Percentiles rank a stretch among this genome's conserved stretches.
These are phyloP conservation scores for Cladosporium cucumerinum DNA, from an alignment of 2,329 filamentous ascomycete genomes.

Conservation along the genomic window DNA sequence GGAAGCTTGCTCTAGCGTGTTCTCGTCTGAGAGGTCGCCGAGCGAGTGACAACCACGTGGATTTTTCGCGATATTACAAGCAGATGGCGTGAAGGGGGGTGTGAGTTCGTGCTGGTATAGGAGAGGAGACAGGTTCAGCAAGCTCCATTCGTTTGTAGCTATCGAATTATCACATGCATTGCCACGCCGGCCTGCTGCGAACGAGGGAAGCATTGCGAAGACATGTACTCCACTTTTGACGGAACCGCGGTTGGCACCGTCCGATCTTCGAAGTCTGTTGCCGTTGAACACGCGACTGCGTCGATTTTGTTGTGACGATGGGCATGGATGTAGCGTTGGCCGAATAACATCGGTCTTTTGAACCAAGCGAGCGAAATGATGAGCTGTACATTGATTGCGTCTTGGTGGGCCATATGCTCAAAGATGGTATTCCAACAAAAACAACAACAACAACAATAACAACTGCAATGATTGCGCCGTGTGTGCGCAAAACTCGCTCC, in stretches of 20 bases:
- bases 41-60: not conserved
- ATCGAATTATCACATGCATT: not conserved
- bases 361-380: not conserved
- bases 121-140: not conserved
- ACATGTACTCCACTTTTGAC: not conserved
- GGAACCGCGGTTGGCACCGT: constrained; percentile 2
- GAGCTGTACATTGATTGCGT: not conserved
- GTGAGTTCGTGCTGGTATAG: not conserved
- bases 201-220: not conserved
- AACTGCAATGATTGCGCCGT: not conserved
- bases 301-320: not conserved
- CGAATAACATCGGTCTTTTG: not conserved
- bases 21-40: not conserved
- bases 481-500: not conserved
- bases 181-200: not conserved
- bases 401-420: not conserved
- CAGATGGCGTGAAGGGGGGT: not conserved
- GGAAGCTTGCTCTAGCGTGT: constrained; percentile 7
- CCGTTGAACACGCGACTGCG: not conserved
- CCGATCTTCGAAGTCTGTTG: not conserved
- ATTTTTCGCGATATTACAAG: not conserved
- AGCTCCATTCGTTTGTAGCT: not conserved
- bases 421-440: not conserved
- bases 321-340: not conserved
- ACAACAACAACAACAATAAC: not conserved